A percentile compares a stretch with the other conserved stretches of the same genome.
Evolutionary conservation across 1,284 basidiomycete species (phyloP).

Genomic region (Lentinula novae-zelandiae): DNA sequence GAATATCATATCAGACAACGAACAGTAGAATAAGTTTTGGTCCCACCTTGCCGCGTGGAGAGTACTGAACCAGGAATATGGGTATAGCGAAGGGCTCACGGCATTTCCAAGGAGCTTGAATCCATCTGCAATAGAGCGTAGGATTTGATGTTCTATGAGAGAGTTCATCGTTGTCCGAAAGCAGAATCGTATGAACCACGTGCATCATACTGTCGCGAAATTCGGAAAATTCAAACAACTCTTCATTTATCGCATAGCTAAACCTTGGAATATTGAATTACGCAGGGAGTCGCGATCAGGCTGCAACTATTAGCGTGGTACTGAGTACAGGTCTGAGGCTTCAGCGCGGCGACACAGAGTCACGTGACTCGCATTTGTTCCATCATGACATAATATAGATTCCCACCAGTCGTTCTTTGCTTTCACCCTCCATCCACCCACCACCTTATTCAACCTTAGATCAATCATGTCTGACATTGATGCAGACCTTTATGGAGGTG

Average conservation of each 20-base stretch:
- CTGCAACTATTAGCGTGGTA: too few species aligned
- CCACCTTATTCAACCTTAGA: not conserved
- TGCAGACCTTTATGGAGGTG: conserved; percentile 81
- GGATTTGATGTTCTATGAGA: conserved; percentile 2
- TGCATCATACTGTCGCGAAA: too few species aligned
- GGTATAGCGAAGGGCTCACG: conserved; percentile 32
- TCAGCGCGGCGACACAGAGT: not conserved
- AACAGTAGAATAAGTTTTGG: conserved; percentile 4
- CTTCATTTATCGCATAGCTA: too few species aligned
- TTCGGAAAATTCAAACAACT: too few species aligned
- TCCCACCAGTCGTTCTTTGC: not conserved
- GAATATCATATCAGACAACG: not conserved
- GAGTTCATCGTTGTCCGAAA: not conserved
- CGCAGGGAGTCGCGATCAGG: too few species aligned
- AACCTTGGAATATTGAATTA: too few species aligned
- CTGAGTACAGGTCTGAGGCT: too few species aligned
- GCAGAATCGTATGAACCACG: not conserved
- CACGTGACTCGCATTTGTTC: not conserved
- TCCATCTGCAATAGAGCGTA: conserved; percentile 20
- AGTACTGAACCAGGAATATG: conserved; percentile 34
- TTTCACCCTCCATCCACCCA: not conserved
- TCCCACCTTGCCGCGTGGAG: conserved; percentile 33
- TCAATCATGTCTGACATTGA: conserved; percentile 23
- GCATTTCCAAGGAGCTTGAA: conserved; percentile 23
- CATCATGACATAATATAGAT: not conserved